A percentile compares a stretch with the other conserved stretches of the same genome.
These are phyloP conservation scores for Begonia loranthoides DNA, from an alignment of 306 rosid genomes.

Conservation along the genomic window DNA sequence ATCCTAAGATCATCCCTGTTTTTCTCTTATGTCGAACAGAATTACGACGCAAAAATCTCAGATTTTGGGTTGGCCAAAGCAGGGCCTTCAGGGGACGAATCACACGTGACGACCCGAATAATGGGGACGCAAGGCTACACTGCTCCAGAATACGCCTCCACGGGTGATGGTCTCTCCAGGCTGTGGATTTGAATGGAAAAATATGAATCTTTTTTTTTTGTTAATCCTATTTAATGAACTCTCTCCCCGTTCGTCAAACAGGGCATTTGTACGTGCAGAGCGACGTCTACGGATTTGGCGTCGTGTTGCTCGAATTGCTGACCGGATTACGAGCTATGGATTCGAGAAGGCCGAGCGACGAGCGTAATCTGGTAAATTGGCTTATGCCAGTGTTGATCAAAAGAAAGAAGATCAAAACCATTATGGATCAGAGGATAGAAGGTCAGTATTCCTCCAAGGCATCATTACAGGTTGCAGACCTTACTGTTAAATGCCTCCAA, in stretches of 20 bases:
- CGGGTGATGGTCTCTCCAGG: conserved; percentile 32
- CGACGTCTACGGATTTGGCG: conserved; percentile 89
- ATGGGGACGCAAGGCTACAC: conserved; percentile 83
- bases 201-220: no score
- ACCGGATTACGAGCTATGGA: conserved; percentile 61
- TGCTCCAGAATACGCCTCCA: conserved; percentile 82
- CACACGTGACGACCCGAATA: conserved; percentile 79
- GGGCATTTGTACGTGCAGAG: conserved; percentile 87
- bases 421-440: conserved; percentile 45
- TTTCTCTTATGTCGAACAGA: conserved; percentile 22
- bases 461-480: conserved; percentile 30
- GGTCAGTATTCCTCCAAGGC: conserved; percentile 63
- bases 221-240: no score
- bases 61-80: conserved; percentile 87
- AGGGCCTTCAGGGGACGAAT: conserved; percentile 59
- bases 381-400: conserved; percentile 33
- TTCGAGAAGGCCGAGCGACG: conserved; percentile 22
- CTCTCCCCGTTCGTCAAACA: conserved; percentile 12
- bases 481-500: conserved; percentile 47
- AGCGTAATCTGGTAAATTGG: conserved; percentile 66
- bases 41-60: conserved; percentile 63
- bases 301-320: conserved; percentile 69
- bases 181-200: no score
- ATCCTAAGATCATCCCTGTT: neutral
- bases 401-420: conserved; percentile 27